A percentile compares a stretch with the other conserved stretches of the same genome.
Conservation (phyloP, 352 stramenopile species). For the Phytophthora hybrid region DNA sequence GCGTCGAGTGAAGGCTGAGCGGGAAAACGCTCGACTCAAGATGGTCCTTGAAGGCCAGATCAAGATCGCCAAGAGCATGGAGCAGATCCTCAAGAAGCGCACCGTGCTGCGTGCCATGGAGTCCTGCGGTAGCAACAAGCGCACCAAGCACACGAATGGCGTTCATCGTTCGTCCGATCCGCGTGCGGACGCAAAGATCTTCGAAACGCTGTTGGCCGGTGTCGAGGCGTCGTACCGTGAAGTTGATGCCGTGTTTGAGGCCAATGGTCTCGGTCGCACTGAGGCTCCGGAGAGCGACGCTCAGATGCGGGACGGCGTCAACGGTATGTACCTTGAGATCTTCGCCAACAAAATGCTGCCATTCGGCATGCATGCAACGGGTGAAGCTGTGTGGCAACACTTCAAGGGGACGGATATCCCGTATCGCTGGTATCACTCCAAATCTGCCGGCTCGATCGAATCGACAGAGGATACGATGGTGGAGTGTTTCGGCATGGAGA, state of each 20-base stretch:
- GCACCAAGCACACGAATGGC: constrained; percentile 37
- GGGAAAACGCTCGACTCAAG: constrained; percentile 47
- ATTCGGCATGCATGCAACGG: constrained; percentile 48
- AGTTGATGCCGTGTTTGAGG: constrained; percentile 40
- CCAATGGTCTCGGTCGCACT: constrained; percentile 41
- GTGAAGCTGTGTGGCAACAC: constrained; percentile 48
- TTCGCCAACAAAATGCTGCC: constrained; percentile 51
- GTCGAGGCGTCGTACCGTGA: constrained; percentile 41
- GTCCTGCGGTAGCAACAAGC: constrained; percentile 41
- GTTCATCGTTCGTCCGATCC: constrained; percentile 25
- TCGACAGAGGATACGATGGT: constrained; percentile 47
- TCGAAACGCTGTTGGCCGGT: constrained; percentile 37
- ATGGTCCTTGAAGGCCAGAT: constrained; percentile 48
- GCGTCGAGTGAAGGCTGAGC: constrained; percentile 41
- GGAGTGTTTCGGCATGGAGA: constrained; percentile 44
- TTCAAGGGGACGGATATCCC: constrained; percentile 47
- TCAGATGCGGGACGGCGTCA: constrained; percentile 38
- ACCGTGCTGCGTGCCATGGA: constrained; percentile 38
- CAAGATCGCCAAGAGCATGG: constrained; percentile 51
- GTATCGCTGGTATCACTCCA: constrained; percentile 41
- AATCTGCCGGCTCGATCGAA: constrained; percentile 34
- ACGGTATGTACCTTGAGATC: constrained; percentile 43
- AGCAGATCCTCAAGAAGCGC: constrained; percentile 45
- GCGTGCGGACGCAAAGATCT: constrained; percentile 35
- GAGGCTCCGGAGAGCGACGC: constrained; percentile 39